Conservation (phyloP, 164 flowering plant genomes). For the Magnolia officinalis region DNA sequence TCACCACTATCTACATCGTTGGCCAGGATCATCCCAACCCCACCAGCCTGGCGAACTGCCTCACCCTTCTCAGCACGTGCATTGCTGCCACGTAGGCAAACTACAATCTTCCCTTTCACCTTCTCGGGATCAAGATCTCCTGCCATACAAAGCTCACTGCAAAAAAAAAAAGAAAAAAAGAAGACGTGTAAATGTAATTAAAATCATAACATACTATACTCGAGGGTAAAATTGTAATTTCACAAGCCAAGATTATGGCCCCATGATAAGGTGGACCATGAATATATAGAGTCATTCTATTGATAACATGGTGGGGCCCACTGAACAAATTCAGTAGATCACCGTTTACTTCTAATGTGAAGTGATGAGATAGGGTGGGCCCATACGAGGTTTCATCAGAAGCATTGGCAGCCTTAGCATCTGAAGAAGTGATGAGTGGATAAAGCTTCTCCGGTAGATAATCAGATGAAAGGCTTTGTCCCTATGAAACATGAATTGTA, state of each 20-base stretch:
- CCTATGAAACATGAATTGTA: slow-evolving; percentile 24
- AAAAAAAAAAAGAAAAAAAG: neutral
- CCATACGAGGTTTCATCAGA: slow-evolving; percentile 32
- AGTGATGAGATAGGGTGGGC: neutral
- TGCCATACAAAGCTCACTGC: slow-evolving; percentile 14
- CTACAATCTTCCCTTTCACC: slow-evolving; percentile 60
- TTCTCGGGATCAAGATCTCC: slow-evolving; percentile 45
- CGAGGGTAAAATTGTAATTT: neutral
- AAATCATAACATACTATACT: neutral
- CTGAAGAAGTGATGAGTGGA: slow-evolving; percentile 26
- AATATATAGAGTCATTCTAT: too few relatives aligned
- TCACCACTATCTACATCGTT: slow-evolving; percentile 34
- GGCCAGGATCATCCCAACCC: slow-evolving; percentile 52
- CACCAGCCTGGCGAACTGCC: slow-evolving; percentile 40
- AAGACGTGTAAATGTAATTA: neutral
- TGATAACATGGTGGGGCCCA: too few relatives aligned
- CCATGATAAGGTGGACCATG: neutral
- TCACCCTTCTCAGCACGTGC: slow-evolving; percentile 42
- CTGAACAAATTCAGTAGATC: too few relatives aligned
- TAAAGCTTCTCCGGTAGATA: slow-evolving; percentile 27
- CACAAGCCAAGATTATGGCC: neutral
- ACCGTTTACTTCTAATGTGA: too few relatives aligned
- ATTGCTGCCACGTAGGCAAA: slow-evolving; percentile 45
- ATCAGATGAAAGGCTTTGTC: slow-evolving; percentile 37
- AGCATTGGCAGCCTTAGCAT: slow-evolving; percentile 36